phyloP scores from a whole-genome alignment of 352 stramenopile species.

The Phytophthora sp. region DNA sequence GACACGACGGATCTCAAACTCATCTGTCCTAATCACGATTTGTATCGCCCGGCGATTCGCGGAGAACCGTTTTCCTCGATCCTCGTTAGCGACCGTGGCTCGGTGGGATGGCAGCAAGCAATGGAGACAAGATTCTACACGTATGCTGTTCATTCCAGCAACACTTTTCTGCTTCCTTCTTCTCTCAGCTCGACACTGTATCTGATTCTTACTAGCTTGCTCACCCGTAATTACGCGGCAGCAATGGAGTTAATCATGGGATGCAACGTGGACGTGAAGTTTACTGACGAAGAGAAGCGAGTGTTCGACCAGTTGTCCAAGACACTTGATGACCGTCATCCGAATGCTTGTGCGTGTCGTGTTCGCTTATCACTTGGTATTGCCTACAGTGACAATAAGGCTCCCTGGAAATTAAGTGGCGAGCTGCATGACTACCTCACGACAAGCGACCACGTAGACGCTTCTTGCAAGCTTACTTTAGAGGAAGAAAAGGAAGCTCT shows the following conservation, averaged over 20 bases:
- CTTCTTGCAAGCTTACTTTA: constrained; percentile 91
- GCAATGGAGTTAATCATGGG: constrained; percentile 96
- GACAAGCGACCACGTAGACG: constrained; percentile 91
- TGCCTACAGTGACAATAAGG: constrained; percentile 92
- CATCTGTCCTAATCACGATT: constrained; percentile 82
- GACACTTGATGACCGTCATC: constrained; percentile 94
- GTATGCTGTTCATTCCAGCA: constrained; percentile 97
- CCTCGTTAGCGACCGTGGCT: constrained; percentile 79
- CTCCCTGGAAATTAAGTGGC: constrained; percentile 81
- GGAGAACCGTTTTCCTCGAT: constrained; percentile 84
- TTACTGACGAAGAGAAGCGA: constrained; percentile 96
- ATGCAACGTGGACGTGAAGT: constrained; percentile 96
- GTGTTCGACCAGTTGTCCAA: constrained; percentile 97
- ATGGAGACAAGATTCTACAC: constrained; percentile 96
- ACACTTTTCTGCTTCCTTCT: constrained; percentile 94
- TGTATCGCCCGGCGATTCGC: constrained; percentile 77
- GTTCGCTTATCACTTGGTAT: constrained; percentile 89
- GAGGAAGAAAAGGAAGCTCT: constrained; percentile 96
- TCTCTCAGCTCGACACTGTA: constrained; percentile 98
- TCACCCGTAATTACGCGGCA: constrained; percentile 94
- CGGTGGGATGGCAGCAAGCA: constrained; percentile 83
- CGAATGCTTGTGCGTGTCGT: constrained; percentile 95
- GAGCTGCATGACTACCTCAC: constrained; percentile 91
- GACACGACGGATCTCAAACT: constrained; percentile 81
- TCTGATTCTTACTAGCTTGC: constrained; percentile 97